Evolutionary conservation across 805 yeast species (phyloP).

Genomic region (Candida schatavii): DNA sequence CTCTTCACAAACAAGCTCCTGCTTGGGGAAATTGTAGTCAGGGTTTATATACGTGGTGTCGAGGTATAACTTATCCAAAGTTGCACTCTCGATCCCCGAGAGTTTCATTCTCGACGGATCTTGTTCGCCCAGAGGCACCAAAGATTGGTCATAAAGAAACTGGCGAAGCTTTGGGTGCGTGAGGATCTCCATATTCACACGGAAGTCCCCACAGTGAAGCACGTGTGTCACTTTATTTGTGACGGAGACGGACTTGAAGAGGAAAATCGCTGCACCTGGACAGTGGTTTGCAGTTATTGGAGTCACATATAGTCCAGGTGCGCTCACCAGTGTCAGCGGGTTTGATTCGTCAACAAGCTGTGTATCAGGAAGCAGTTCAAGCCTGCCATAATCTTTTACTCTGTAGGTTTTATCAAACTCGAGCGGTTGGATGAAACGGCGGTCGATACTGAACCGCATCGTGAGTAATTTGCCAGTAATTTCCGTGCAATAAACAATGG

Average conservation of each 20-base stretch:
- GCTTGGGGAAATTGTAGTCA: constrained; percentile 72
- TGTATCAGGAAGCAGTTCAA: background rate
- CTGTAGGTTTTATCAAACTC: constrained; percentile 28
- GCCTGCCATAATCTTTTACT: background rate
- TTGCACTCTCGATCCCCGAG: constrained; percentile 11
- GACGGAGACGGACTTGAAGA: constrained; percentile 51
- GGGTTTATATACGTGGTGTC: constrained; percentile 91
- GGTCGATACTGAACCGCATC: constrained; percentile 53
- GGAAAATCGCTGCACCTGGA: constrained; percentile 87
- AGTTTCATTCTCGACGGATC: too few species aligned
- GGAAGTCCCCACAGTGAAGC: constrained; percentile 92
- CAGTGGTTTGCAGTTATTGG: constrained; percentile 90
- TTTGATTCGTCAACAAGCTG: background rate
- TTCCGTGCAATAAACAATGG: constrained; percentile 67
- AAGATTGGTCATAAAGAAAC: constrained; percentile 14
- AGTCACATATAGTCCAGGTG: constrained; percentile 48
- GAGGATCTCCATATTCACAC: constrained; percentile 60
- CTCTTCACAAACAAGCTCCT: constrained; percentile 59
- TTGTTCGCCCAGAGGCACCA: background rate
- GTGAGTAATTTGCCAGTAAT: constrained; percentile 61
- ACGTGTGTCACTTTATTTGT: constrained; percentile 23
- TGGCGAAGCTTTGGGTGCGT: constrained; percentile 27
- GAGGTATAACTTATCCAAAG: constrained; percentile 64
- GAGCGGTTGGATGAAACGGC: constrained; percentile 41
- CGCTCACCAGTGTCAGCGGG: background rate